Percentiles rank a stretch among this genome's conserved stretches.
These are phyloP conservation scores for Aspergillus jensenii DNA, from an alignment of 2,329 filamentous ascomycete genomes.

Conservation along the genomic window DNA sequence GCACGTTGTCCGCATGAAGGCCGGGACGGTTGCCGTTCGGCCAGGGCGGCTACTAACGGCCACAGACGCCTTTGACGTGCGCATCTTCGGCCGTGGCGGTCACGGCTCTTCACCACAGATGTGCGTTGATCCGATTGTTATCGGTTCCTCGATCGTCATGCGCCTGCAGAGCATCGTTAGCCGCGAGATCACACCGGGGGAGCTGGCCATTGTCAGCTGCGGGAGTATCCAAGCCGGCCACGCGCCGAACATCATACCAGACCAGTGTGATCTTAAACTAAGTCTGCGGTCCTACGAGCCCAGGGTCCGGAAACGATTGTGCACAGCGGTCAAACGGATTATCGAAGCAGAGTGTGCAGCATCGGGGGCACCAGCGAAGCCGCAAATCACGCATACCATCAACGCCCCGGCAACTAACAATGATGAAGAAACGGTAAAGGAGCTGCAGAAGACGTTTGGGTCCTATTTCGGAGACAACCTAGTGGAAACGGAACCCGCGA, in stretches of 20 bases:
- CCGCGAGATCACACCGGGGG: constrained; percentile 39
- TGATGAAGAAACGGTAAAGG: constrained; percentile 45
- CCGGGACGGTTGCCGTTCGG: constrained; percentile 35
- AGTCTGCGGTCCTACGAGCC: constrained; percentile 40
- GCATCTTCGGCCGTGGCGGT: constrained; percentile 43
- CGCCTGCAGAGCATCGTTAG: constrained; percentile 42
- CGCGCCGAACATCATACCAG: constrained; percentile 48
- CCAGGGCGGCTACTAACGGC: constrained; percentile 36
- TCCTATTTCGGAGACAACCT: constrained; percentile 46
- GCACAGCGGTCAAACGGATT: constrained; percentile 41
- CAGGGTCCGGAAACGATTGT: constrained; percentile 34
- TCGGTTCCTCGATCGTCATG: constrained; percentile 44
- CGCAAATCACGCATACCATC: constrained; percentile 43
- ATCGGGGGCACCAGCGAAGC: constrained; percentile 44
- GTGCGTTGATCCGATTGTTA: constrained; percentile 49
- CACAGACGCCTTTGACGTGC: constrained; percentile 38
- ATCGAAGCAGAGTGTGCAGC: constrained; percentile 57
- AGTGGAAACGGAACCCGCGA: constrained; percentile 41
- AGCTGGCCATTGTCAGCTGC: constrained; percentile 47
- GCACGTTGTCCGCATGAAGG: constrained; percentile 50
- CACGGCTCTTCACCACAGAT: constrained; percentile 46
- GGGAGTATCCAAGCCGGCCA: constrained; percentile 45
- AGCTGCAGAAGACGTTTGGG: constrained; percentile 46
- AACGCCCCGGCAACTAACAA: constrained; percentile 54
- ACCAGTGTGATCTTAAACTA: constrained; percentile 42